Conservation (phyloP, 495 filamentous ascomycete species). For the Xylaria curta region DNA sequence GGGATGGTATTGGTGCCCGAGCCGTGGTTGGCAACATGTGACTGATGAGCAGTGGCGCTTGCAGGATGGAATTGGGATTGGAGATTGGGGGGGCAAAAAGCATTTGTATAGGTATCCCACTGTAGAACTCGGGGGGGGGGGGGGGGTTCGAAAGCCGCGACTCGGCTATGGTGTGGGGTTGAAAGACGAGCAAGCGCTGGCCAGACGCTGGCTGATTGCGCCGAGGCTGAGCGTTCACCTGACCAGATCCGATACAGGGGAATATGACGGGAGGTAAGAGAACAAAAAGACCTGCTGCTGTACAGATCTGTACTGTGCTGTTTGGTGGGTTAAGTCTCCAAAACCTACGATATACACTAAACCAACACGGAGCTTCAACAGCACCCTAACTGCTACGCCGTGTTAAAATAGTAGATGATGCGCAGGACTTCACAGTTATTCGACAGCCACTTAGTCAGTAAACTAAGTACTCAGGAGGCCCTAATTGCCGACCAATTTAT, state of each 20-base stretch:
- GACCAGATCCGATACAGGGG: constrained; percentile 24
- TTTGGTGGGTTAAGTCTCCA: too few species aligned
- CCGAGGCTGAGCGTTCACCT: constrained; percentile 30
- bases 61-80: constrained; percentile 23
- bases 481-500: constrained; percentile 23
- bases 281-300: not conserved
- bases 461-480: not conserved
- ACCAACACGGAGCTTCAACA: not conserved
- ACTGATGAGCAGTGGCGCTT: constrained; percentile 25
- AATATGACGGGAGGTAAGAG: constrained; percentile 20
- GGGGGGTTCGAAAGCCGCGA: constrained; percentile 13
- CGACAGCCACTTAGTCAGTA: not conserved
- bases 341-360: not conserved
- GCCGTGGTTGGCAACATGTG: constrained; percentile 28
- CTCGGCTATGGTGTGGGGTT: constrained; percentile 23
- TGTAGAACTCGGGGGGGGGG: not conserved
- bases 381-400: not conserved
- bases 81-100: constrained; percentile 15
- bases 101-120: not conserved
- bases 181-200: constrained; percentile 17
- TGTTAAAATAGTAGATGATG: not conserved
- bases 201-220: constrained; percentile 17
- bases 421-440: not conserved
- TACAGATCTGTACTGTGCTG: too few species aligned
- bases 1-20: constrained; percentile 24